A percentile compares a stretch with the other conserved stretches of the same genome.
Evolutionary conservation across 371 early-diverging fungal genomes (phyloP).

Genomic region (Mortierella sp.): DNA sequence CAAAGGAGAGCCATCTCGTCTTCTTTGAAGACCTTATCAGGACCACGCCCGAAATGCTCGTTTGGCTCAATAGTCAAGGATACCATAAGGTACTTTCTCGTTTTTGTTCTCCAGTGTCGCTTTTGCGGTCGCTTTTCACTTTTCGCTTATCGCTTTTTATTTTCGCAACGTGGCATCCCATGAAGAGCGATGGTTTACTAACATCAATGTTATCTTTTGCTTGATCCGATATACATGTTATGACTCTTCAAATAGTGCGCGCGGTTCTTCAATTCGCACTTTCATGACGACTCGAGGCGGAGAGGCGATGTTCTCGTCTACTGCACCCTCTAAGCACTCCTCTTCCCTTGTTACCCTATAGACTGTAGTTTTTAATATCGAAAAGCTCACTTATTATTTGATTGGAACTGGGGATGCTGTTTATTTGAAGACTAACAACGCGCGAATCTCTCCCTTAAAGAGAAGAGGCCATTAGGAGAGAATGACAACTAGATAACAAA

Average conservation of each 20-base stretch:
- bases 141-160: neutral
- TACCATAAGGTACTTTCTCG: constrained; percentile 67
- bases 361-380: too few relatives aligned
- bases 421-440: neutral
- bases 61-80: constrained; percentile 42
- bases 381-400: too few relatives aligned
- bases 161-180: neutral
- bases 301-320: constrained; percentile 87
- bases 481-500: neutral
- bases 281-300: constrained; percentile 84
- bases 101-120: neutral
- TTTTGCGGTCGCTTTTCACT: too few relatives aligned
- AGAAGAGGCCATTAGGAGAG: too few relatives aligned
- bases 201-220: neutral
- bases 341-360: too few relatives aligned
- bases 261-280: constrained; percentile 92
- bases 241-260: constrained; percentile 63
- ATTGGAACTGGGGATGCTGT: too few relatives aligned
- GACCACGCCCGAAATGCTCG: constrained; percentile 52
- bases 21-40: constrained; percentile 73
- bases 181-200: neutral
- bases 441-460: too few relatives aligned
- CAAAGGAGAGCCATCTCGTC: constrained; percentile 68
- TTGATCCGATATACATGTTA: neutral
- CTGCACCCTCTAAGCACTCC: constrained; percentile 35